Conservation (phyloP, 805 yeast species). For the Ogataea trehaloabstinens region DNA sequence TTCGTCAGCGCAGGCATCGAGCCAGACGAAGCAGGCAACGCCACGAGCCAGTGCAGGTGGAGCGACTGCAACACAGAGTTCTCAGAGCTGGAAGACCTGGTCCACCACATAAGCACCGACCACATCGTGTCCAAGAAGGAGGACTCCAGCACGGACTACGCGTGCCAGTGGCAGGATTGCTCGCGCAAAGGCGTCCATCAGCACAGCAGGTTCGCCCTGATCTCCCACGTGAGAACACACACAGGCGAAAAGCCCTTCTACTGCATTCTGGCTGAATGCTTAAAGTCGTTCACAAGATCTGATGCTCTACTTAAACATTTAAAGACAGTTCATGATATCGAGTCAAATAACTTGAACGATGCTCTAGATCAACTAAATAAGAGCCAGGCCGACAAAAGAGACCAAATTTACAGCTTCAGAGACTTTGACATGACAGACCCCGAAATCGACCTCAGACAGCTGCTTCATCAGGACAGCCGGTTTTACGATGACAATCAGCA, state of each 20-base stretch:
- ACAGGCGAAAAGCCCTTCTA: constrained; percentile 65
- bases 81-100: constrained; percentile 36
- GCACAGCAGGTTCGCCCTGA: constrained; percentile 55
- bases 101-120: constrained; percentile 37
- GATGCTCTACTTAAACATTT: constrained; percentile 67
- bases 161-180: constrained; percentile 65
- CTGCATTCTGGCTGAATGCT: constrained; percentile 68
- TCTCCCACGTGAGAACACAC: constrained; percentile 63
- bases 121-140: constrained; percentile 32
- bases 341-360: constrained; percentile 22
- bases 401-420: not conserved
- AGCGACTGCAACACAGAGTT: constrained; percentile 31
- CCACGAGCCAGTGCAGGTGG: constrained; percentile 36
- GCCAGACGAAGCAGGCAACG: constrained; percentile 10
- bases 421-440: constrained; percentile 8
- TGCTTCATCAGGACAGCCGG: constrained; percentile 9
- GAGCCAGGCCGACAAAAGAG: constrained; percentile 3
- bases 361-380: constrained; percentile 17
- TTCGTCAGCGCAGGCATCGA: constrained; percentile 15
- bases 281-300: constrained; percentile 52
- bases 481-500: constrained; percentile 1
- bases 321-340: constrained; percentile 56
- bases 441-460: constrained; percentile 4
- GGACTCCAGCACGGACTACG: constrained; percentile 32
- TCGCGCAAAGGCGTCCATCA: constrained; percentile 48